phyloP scores from a whole-genome alignment of 2,329 filamentous ascomycete species.

The Botrytis elliptica region DNA sequence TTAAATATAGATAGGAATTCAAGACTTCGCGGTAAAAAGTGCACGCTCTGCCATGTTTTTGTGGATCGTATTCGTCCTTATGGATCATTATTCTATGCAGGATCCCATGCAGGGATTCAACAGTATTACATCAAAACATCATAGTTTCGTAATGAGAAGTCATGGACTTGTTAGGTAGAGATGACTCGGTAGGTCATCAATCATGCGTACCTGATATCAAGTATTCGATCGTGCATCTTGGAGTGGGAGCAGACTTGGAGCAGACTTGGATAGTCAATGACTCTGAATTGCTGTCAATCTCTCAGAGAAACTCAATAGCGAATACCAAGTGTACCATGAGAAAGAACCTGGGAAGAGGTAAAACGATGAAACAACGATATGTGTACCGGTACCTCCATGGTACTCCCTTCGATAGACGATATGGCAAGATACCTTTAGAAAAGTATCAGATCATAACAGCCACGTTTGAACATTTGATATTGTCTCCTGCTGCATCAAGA shows the following conservation, averaged over 20 bases:
- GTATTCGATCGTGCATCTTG: not conserved
- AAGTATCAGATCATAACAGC: not conserved
- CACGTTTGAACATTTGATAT: not conserved
- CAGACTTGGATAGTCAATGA: not conserved
- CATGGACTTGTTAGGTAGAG: not conserved
- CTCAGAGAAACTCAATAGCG: not conserved
- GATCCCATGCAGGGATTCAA: conserved; percentile 11
- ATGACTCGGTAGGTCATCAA: not conserved
- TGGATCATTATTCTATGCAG: conserved; percentile 5
- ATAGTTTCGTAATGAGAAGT: not conserved
- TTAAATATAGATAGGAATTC: not conserved
- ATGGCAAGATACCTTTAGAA: not conserved
- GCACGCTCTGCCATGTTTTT: conserved; percentile 15
- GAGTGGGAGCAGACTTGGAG: not conserved
- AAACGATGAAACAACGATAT: not conserved
- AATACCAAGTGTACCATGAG: not conserved
- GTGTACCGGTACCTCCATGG: not conserved
- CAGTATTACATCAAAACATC: conserved; percentile 6
- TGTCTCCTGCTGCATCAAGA: not conserved
- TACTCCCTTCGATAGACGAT: not conserved
- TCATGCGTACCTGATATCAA: not conserved
- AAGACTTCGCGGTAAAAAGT: not conserved
- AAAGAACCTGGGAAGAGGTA: not conserved
- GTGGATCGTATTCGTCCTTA: conserved; percentile 1
- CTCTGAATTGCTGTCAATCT: not conserved